Base-by-base conservation (phyloP, 116 monocot genomes). In the Phalaenopsis hybrid region DNA sequence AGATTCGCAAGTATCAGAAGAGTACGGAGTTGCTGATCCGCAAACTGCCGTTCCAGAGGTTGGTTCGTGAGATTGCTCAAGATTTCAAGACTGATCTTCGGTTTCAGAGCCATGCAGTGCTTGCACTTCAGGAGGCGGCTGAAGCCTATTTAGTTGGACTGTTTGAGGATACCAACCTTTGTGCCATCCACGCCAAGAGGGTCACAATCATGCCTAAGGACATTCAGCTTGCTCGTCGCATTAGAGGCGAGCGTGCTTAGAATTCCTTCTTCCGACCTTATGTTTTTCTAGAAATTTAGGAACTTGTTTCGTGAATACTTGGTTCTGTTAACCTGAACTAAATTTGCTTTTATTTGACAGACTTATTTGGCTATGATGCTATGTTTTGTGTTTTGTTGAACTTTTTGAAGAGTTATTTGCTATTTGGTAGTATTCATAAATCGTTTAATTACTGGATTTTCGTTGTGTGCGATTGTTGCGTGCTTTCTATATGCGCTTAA, bases 181-280 rank as follows among this genome's bases (percentile, higher is more conserved):
- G 88, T 75, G 88, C 88, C 34, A 88, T 88, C 18, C 88, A 88
- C 51, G 88, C 88, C 65, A 88, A 88, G 88, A 75, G 88, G 57
- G 88, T 88, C 12, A 88, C 88, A 70, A 88, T 88, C 69, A 88
- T 88, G 88, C 87, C 87, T 21, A 84, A 84, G 82, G 87, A 87
- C 69, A 87, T 87, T 74, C 87, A 87, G 37, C 84, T 87, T 23
- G 87, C 87, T n/a, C 70, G 87, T 59, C 83, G 87, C 57, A 87
- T 87, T 78, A 77, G 87, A 44, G 87, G 87, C 10, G 87, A 87
- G 74, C 80, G 87, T 18, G 83, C 83, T 37, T 82, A 75, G 23
- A 4, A 46, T 45, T 11, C 8, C 33, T 37, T 75, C 75, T 6
- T 75, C 46, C 8, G 23, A 23, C 21, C 65, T 23, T 7, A 23